Percentiles rank a stretch among this genome's conserved stretches.
Conservation (phyloP, 495 filamentous ascomycete genomes). For the Lophiostoma macrostomum region DNA sequence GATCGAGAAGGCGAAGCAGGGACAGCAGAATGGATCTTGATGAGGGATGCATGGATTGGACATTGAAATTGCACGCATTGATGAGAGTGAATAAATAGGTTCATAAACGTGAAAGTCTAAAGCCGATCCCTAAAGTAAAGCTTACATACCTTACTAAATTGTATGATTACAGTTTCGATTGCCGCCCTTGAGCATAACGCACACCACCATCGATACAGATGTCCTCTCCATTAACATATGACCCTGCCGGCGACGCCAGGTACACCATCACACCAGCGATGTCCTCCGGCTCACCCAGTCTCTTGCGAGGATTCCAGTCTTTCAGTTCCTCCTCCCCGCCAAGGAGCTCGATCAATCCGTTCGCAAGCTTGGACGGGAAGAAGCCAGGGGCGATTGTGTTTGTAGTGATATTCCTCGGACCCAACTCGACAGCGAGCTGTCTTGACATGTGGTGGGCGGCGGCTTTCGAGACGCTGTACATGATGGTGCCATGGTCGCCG, state of each 20-base stretch:
- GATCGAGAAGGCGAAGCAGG: constrained; percentile 30
- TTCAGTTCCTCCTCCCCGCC: constrained; percentile 39
- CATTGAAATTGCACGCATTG: too few species aligned
- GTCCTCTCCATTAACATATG: constrained; percentile 41
- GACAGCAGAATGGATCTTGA: too few species aligned
- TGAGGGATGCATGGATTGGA: too few species aligned
- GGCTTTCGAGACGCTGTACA: constrained; percentile 47
- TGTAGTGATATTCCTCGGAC: constrained; percentile 44
- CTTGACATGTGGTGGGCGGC: constrained; percentile 44
- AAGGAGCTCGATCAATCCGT: constrained; percentile 43
- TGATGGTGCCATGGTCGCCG: constrained; percentile 46
- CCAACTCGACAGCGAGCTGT: constrained; percentile 45
- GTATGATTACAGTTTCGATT: constrained; percentile 23
- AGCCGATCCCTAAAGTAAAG: too few species aligned
- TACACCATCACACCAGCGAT: constrained; percentile 46
- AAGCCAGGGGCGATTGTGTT: constrained; percentile 47
- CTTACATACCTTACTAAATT: too few species aligned
- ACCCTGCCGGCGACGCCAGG: constrained; percentile 38
- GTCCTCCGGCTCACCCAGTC: constrained; percentile 44
- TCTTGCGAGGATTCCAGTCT: constrained; percentile 38
- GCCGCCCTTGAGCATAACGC: constrained; percentile 20
- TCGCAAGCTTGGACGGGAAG: constrained; percentile 46
- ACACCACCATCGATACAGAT: constrained; percentile 38
- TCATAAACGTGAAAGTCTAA: too few species aligned
- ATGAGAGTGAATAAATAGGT: too few species aligned